These are phyloP conservation scores for Neocucurbitaria cava DNA, from an alignment of 2,329 filamentous ascomycete genomes.

Conservation along the genomic window DNA sequence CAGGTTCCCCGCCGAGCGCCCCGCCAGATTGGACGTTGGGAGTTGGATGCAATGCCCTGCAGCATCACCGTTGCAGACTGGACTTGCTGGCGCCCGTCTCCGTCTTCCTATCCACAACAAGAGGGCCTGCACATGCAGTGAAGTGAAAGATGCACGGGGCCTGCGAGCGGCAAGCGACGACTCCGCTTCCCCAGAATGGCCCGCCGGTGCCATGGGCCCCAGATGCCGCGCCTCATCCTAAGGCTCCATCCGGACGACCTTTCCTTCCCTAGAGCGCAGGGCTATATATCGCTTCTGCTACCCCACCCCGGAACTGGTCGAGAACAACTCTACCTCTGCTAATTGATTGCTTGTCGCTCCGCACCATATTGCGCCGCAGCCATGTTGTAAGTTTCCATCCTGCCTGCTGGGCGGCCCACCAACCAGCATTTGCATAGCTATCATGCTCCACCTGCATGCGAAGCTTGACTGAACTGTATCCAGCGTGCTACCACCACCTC, in stretches of 20 bases:
- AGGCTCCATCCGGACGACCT: conserved; percentile 1
- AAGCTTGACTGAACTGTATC: conserved; percentile 32
- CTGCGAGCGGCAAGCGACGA: background rate
- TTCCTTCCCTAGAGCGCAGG: background rate
- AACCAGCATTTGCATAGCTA: conserved; percentile 34
- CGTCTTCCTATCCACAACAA: background rate
- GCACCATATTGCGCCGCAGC: conserved; percentile 34
- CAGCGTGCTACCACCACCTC: conserved; percentile 78
- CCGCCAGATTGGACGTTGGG: background rate
- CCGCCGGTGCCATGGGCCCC: conserved; percentile 3
- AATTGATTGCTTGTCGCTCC: conserved; percentile 22
- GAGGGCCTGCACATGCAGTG: background rate
- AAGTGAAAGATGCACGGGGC: background rate
- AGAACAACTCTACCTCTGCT: conserved; percentile 9
- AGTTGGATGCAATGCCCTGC: background rate
- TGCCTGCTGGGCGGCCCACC: conserved; percentile 13
- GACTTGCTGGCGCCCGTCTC: background rate
- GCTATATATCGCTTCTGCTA: conserved; percentile 1
- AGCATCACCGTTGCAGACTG: background rate
- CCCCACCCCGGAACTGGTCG: conserved; percentile 15
- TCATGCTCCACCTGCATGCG: conserved; percentile 21
- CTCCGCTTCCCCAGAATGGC: conserved; percentile 20
- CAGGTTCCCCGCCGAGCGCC: background rate
- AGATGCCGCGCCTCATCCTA: conserved; percentile 8
- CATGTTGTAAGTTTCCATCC: conserved; percentile 46